Conservation (phyloP, 73 alveolate genomes). For the Tetrahymena borealis region DNA sequence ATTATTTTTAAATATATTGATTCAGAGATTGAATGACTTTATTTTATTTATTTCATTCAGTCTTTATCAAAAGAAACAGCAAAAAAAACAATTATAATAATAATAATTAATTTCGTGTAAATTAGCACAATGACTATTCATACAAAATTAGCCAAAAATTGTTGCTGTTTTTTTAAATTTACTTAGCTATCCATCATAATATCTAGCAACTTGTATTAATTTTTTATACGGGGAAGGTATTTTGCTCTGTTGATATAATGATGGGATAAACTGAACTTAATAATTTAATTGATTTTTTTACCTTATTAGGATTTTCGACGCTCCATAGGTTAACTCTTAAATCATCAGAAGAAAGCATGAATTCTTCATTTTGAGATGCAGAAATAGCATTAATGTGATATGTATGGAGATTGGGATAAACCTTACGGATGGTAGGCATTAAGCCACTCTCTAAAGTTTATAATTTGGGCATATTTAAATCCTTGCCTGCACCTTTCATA, state of each 20-base stretch:
- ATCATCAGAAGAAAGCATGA: conserved; percentile 39
- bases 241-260: background rate
- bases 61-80: background rate
- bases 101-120: background rate
- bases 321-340: conserved; percentile 44
- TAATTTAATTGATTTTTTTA: background rate
- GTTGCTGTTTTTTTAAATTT: background rate
- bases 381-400: conserved; percentile 42
- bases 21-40: background rate
- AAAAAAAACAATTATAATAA: background rate
- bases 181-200: background rate
- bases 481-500: conserved; percentile 31
- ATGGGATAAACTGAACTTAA: background rate
- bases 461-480: conserved; percentile 40
- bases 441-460: conserved; percentile 40
- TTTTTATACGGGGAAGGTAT: background rate
- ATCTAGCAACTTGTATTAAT: background rate
- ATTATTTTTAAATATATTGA: background rate
- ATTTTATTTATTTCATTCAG: background rate
- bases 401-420: conserved; percentile 37
- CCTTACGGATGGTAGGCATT: conserved; percentile 35
- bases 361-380: conserved; percentile 41
- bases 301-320: conserved; percentile 28
- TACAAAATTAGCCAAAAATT: background rate
- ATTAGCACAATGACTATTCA: background rate